Conservation (phyloP, 345 rosid species). For the Salix koriyanagi region DNA sequence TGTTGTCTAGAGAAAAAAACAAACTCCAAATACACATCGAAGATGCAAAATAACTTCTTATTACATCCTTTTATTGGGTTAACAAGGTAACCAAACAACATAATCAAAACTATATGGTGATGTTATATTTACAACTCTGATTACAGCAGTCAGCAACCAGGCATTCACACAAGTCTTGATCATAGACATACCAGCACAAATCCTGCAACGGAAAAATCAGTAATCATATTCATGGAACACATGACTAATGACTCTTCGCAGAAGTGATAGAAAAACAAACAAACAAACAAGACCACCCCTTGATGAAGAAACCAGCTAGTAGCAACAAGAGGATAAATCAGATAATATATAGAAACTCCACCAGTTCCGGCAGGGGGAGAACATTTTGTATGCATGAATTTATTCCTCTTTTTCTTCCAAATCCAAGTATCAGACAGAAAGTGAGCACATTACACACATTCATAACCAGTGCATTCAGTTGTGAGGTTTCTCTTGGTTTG, state of each 20-base stretch:
- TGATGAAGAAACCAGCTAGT: not conserved
- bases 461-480: conserved; percentile 43
- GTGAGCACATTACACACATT: conserved; percentile 40
- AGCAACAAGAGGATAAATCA: not conserved
- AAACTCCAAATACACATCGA: not conserved
- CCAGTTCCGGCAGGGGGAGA: not conserved
- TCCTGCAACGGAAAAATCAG: not conserved
- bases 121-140: not conserved
- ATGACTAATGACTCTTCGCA: not conserved
- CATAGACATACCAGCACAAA: not conserved
- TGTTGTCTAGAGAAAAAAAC: too few species aligned
- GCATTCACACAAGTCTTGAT: not conserved
- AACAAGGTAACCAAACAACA: not conserved
- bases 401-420: too few species aligned
- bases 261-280: too few species aligned
- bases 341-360: not conserved
- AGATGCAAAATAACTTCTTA: not conserved
- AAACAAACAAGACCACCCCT: not conserved
- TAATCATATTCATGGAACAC: not conserved
- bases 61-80: not conserved
- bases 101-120: not conserved
- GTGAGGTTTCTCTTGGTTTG: conserved; percentile 55
- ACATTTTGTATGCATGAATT: not conserved
- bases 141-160: not conserved
- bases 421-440: not conserved